Conservation (phyloP, 176 grass and related monocot genomes). For the Aegilops speltoides region DNA sequence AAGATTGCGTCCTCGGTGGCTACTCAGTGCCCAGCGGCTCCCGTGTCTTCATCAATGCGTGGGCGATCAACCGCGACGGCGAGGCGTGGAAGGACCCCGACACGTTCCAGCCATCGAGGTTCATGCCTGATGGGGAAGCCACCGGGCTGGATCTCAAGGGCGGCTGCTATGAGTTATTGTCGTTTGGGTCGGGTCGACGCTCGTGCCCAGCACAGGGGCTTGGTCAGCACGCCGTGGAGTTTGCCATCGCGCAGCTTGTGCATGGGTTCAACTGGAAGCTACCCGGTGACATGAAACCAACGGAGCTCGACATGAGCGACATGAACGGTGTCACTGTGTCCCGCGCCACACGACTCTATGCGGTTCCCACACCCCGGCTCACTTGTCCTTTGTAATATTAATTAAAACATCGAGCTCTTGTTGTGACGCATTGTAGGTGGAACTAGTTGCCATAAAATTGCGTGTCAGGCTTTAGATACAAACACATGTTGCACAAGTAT, state of each 20-base stretch:
- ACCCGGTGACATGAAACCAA: slow-evolving; percentile 56
- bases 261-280: slow-evolving; percentile 72
- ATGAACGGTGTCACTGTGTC: slow-evolving; percentile 69
- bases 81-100: slow-evolving; percentile 62
- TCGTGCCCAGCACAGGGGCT: slow-evolving; percentile 70
- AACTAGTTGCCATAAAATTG: no score
- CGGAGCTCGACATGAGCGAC: slow-evolving; percentile 84
- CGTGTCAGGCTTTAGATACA: no score
- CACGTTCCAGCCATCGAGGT: slow-evolving; percentile 52
- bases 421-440: no score
- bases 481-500: no score
- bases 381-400: slow-evolving; percentile 31
- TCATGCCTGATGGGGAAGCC: slow-evolving; percentile 29
- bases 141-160: slow-evolving; percentile 64
- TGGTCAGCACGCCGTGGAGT: slow-evolving; percentile 50
- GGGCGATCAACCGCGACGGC: slow-evolving; percentile 29
- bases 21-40: slow-evolving; percentile 29
- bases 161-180: slow-evolving; percentile 71
- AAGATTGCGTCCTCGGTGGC: slow-evolving; percentile 43
- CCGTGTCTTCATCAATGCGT: neutral
- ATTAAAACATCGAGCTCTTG: no score
- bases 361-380: slow-evolving; percentile 55
- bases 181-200: slow-evolving; percentile 68
- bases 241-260: slow-evolving; percentile 62
- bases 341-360: slow-evolving; percentile 51